Percentiles rank a stretch among this genome's conserved stretches.
phyloP scores from a whole-genome alignment of 805 yeast species.

The Cyberlindnera amylophila region DNA sequence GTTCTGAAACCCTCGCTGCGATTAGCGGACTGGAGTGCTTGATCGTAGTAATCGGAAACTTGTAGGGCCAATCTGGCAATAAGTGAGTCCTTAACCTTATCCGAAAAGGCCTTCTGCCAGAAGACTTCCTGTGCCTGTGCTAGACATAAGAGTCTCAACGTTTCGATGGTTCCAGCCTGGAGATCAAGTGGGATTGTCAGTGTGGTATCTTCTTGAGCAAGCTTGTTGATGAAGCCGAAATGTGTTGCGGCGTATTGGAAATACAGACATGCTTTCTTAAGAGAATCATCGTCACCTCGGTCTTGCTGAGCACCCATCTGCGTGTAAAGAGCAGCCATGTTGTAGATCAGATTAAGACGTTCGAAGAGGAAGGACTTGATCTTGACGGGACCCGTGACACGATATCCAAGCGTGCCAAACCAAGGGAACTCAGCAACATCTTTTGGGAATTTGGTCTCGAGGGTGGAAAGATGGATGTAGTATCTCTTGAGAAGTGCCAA shows the following conservation, averaged over 20 bases:
- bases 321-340: conserved; percentile 63
- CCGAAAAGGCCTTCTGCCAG: conserved; percentile 67
- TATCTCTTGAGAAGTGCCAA: conserved; percentile 41
- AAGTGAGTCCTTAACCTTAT: conserved; percentile 51
- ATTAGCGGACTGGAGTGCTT: conserved; percentile 40
- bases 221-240: conserved; percentile 68
- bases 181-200: conserved; percentile 42
- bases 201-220: conserved; percentile 17
- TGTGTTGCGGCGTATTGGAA: conserved; percentile 75
- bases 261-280: conserved; percentile 57
- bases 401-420: conserved; percentile 64
- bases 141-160: conserved; percentile 51
- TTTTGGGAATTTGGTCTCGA: conserved; percentile 58
- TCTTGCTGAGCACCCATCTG: conserved; percentile 48
- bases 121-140: conserved; percentile 88
- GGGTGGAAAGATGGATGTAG: conserved; percentile 38
- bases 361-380: conserved; percentile 55
- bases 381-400: conserved; percentile 45
- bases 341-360: conserved; percentile 57
- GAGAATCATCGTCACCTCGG: conserved; percentile 43
- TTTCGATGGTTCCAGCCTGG: conserved; percentile 44
- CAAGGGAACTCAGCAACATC: conserved; percentile 63
- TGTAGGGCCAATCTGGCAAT: conserved; percentile 64
- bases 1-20: conserved; percentile 48
- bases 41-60: conserved; percentile 52